phyloP scores from a whole-genome alignment of 306 rosid species.

The Acacia crassicarpa region DNA sequence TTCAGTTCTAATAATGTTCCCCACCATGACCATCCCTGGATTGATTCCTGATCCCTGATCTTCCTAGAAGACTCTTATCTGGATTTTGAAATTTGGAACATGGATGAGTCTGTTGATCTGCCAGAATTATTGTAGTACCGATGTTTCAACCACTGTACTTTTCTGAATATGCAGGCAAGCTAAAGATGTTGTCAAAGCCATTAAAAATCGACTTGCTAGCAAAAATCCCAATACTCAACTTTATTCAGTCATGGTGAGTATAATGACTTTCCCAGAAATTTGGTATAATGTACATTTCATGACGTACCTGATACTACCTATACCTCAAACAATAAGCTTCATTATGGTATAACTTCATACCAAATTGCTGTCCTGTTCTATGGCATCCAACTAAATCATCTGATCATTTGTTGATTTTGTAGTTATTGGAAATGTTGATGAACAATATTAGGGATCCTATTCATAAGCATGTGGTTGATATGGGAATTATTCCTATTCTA shows the following conservation, averaged over 20 bases:
- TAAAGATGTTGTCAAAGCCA: constrained; percentile 74
- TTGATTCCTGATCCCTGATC: neutral
- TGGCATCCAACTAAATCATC: constrained; percentile 19
- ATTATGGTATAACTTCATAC: constrained; percentile 9
- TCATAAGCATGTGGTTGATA: constrained; percentile 83
- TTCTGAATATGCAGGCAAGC: constrained; percentile 64
- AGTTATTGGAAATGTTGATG: constrained; percentile 98
- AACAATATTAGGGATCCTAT: constrained; percentile 87
- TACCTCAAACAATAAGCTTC: constrained; percentile 23
- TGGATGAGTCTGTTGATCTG: constrained; percentile 20
- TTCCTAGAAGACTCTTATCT: neutral
- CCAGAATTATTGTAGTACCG: constrained; percentile 6
- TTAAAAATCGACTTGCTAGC: constrained; percentile 78
- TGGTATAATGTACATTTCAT: neutral
- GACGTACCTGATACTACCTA: constrained; percentile 1
- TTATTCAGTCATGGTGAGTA: constrained; percentile 77
- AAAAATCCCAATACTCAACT: constrained; percentile 73
- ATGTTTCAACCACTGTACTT: constrained; percentile 16
- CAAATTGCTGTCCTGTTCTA: constrained; percentile 26
- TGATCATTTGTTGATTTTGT: constrained; percentile 41
- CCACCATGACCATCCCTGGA: neutral
- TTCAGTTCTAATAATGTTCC: constrained; percentile 14
- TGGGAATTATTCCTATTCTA: constrained; percentile 72
- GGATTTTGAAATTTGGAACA: constrained; percentile 15
- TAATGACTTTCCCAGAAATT: constrained; percentile 16